Conservation (phyloP, 2,329 filamentous ascomycete species). For the Cladosporium oxysporum region DNA sequence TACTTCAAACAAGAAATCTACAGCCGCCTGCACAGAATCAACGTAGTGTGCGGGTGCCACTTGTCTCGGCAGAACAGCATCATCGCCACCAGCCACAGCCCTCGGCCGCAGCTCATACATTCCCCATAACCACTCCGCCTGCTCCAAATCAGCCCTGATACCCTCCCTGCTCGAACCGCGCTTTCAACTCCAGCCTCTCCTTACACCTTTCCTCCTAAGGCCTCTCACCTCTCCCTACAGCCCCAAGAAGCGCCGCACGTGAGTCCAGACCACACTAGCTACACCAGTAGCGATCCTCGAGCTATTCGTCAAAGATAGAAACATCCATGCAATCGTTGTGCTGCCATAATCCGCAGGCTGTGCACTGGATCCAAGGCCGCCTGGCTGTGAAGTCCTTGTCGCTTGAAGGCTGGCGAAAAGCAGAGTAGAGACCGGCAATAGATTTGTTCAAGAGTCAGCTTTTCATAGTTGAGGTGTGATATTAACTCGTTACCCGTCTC, state of each 20-base stretch:
- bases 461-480: not conserved
- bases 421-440: not conserved
- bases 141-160: not conserved
- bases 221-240: slow-evolving; percentile 75
- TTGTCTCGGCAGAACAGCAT: not conserved
- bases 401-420: slow-evolving; percentile 38
- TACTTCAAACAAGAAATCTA: not conserved
- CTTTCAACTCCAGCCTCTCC: slow-evolving; percentile 10
- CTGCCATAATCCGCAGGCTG: slow-evolving; percentile 90
- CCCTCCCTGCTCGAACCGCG: not conserved
- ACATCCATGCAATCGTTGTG: slow-evolving; percentile 96
- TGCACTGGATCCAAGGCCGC: slow-evolving; percentile 94
- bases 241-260: slow-evolving; percentile 77
- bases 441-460: not conserved
- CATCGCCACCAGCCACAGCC: not conserved
- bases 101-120: not conserved
- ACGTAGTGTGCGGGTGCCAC: not conserved
- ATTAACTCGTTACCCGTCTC: not conserved
- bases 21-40: not conserved
- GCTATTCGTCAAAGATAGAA: slow-evolving; percentile 67
- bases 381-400: slow-evolving; percentile 83
- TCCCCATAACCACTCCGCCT: not conserved
- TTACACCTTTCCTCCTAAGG: slow-evolving; percentile 66
- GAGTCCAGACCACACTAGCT: slow-evolving; percentile 83
- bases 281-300: slow-evolving; percentile 86